Evolutionary conservation across 345 rosid genomes (phyloP).

Genomic region (Moricandia arvensis): DNA sequence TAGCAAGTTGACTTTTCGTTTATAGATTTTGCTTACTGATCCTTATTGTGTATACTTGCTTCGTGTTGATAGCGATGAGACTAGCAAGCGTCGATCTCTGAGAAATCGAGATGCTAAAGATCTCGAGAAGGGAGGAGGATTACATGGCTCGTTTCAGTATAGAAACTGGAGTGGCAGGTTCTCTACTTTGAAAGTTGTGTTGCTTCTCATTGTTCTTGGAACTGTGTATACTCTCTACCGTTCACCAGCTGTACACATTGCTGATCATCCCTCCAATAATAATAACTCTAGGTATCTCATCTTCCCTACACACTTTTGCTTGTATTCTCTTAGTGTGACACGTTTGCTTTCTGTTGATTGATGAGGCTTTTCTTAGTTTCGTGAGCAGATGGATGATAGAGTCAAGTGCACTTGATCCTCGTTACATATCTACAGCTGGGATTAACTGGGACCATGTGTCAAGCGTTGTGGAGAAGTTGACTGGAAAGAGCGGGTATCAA

Average conservation of each 20-base stretch:
- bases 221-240: constrained; percentile 55
- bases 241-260: constrained; percentile 61
- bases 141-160: constrained; percentile 53
- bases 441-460: constrained; percentile 65
- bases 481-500: constrained; percentile 50
- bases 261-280: constrained; percentile 54
- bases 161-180: constrained; percentile 61
- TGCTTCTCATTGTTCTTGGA: constrained; percentile 58
- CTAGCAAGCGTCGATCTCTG: constrained; percentile 48
- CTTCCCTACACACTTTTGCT: not conserved
- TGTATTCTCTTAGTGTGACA: not conserved
- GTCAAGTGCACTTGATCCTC: constrained; percentile 47
- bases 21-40: not conserved
- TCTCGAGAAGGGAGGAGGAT: constrained; percentile 65
- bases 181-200: constrained; percentile 51
- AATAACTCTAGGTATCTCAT: constrained; percentile 14
- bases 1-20: not conserved
- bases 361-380: too few relatives aligned
- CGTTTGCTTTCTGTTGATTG: too few relatives aligned
- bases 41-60: not conserved
- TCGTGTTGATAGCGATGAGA: constrained; percentile 50
- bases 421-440: constrained; percentile 52
- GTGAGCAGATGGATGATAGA: constrained; percentile 54
- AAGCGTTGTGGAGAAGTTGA: constrained; percentile 47
- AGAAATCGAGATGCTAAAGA: constrained; percentile 54